Base-by-base conservation (phyloP, 208 protist species). In the Trypanosoma melophagium region DNA sequence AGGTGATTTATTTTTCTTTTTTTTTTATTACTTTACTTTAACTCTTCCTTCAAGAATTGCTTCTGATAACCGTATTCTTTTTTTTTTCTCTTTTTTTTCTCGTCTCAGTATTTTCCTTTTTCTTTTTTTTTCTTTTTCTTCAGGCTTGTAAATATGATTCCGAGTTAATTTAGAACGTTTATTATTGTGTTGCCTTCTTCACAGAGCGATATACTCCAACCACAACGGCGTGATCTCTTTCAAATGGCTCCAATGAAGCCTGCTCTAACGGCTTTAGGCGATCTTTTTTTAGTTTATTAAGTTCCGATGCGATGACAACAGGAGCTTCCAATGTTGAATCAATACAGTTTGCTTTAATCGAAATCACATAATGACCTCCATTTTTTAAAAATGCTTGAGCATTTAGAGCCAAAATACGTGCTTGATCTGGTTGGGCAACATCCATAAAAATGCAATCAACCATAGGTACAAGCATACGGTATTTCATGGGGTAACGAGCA, bases 331-430 rank as follows among this genome's bases (percentile, higher is more conserved):
- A 86, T 3, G 99, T 99, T 16, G 99, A 99, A 86, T 99, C 99
- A 65, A 99, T 99, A 92, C 99, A 99, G 79, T 98, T 99, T 25
- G 99, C 98, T 93, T 99, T 99, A 81, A 99, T 99, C 47, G 98
- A 99, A 67, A 99, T 99, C 9, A 99, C 94, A 83, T 99, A 99
- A 84, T 99, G 92, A 56, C 99, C 99, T 41, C 92, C 98, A 70
- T 98, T 98, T 81, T 99, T 99, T 25, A 99, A 89, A 87, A 99
- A 99, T 25, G 98, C 93, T 56, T 98, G 79, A 13, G 98, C 97
- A 83, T 99, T 99, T 54, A 99, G 79, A 44, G 92, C 98, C 53
- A 99, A 91, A 89, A 99, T 99, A 83, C 98, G 97, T 2, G 98
- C 96, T 74, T 99, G 99, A 83, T 99, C 98, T 14, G 99, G 98